phyloP scores from a whole-genome alignment of 2,329 filamentous ascomycete species.

The Aspergillus japonicus region DNA sequence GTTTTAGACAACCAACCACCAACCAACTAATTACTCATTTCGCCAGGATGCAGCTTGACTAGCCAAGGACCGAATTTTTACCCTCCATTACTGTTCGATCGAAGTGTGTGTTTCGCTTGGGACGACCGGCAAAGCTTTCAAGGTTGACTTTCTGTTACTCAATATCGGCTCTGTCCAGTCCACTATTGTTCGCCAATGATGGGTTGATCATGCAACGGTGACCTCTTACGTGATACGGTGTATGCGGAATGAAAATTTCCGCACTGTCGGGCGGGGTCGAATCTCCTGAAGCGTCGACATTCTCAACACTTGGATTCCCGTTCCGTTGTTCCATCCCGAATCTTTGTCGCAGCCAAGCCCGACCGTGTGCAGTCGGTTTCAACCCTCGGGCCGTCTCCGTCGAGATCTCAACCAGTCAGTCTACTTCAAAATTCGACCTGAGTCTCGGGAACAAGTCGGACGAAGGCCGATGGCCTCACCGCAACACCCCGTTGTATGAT shows the following conservation, averaged over 20 bases:
- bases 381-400: slow-evolving; percentile 9
- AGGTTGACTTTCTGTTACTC: not conserved
- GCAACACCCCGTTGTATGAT: not conserved
- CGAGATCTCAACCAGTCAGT: not conserved
- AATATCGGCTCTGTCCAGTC: not conserved
- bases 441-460: not conserved
- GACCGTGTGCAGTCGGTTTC: slow-evolving; percentile 8
- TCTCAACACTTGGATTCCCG: not conserved
- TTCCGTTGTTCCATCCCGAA: not conserved
- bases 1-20: not conserved
- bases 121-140: not conserved
- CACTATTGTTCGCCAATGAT: not conserved
- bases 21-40: not conserved
- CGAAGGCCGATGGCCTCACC: not conserved
- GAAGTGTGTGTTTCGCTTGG: not conserved
- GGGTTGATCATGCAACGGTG: not conserved
- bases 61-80: not conserved
- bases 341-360: slow-evolving; percentile 7
- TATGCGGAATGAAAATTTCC: not conserved
- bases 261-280: slow-evolving; percentile 1
- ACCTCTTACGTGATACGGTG: slow-evolving; percentile 5
- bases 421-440: not conserved
- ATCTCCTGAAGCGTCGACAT: slow-evolving; percentile 5
- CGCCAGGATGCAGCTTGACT: not conserved
- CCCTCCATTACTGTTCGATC: not conserved